These are phyloP conservation scores for Macrophomina pseudophaseolina DNA, from an alignment of 2,329 filamentous ascomycete species.

Conservation along the genomic window DNA sequence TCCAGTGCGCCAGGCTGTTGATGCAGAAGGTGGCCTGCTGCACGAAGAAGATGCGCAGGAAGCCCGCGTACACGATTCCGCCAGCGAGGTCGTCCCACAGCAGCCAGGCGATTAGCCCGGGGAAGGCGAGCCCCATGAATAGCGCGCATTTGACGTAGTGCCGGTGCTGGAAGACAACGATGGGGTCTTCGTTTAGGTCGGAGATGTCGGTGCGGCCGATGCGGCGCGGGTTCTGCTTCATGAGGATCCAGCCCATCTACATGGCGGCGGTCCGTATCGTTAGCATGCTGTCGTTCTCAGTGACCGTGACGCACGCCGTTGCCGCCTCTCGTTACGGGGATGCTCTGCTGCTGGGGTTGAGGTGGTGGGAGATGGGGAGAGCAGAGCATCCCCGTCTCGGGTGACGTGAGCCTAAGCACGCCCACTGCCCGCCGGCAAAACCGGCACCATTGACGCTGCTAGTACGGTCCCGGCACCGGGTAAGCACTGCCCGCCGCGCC, in stretches of 20 bases:
- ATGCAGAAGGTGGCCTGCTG: slow-evolving; percentile 94
- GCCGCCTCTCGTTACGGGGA: not conserved
- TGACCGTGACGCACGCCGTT: too few relatives aligned
- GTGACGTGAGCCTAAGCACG: not conserved
- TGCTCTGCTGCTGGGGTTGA: slow-evolving; percentile 45
- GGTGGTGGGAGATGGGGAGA: slow-evolving; percentile 57
- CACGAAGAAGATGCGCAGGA: slow-evolving; percentile 86
- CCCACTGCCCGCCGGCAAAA: not conserved
- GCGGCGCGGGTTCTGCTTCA: slow-evolving; percentile 91
- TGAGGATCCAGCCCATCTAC: slow-evolving; percentile 83
- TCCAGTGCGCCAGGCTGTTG: slow-evolving; percentile 89
- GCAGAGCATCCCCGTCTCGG: not conserved
- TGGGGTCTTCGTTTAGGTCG: slow-evolving; percentile 82
- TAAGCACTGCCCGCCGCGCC: not conserved
- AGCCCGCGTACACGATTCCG: slow-evolving; percentile 83
- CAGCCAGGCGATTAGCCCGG: slow-evolving; percentile 75
- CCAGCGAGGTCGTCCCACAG: slow-evolving; percentile 82
- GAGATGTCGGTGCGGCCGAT: slow-evolving; percentile 88
- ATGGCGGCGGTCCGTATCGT: too few relatives aligned
- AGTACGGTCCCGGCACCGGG: not conserved
- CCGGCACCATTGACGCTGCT: not conserved
- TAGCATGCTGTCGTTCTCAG: slow-evolving; percentile 48
- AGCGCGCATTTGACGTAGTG: slow-evolving; percentile 83
- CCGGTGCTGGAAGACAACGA: slow-evolving; percentile 87
- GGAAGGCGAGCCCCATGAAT: slow-evolving; percentile 77